phyloP scores from a whole-genome alignment of 768 basidiomycete species.

The Rhizopogon rudus region DNA sequence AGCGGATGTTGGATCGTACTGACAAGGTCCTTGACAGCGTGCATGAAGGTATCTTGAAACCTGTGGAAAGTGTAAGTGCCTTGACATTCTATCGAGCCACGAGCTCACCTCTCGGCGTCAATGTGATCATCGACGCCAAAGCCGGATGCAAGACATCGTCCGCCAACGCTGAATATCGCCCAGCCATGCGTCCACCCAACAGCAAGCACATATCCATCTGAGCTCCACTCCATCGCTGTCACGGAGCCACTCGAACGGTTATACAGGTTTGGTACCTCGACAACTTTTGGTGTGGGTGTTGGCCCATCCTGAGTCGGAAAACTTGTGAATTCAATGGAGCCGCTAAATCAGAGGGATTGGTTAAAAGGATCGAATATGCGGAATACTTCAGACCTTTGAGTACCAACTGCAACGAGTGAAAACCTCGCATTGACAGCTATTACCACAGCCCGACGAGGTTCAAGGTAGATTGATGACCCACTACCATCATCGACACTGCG shows the following conservation, averaged over 20 bases:
- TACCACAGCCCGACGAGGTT: slow-evolving; percentile 59
- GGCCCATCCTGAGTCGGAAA: slow-evolving; percentile 63
- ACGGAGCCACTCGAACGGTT: slow-evolving; percentile 58
- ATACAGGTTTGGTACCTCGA: slow-evolving; percentile 61
- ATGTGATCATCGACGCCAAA: slow-evolving; percentile 63
- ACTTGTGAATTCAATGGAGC: slow-evolving; percentile 58
- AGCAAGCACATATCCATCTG: slow-evolving; percentile 92
- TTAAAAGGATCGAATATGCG: not conserved
- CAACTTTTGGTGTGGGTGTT: slow-evolving; percentile 52
- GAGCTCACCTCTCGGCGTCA: slow-evolving; percentile 43
- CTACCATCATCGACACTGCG: slow-evolving; percentile 47
- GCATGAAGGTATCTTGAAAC: slow-evolving; percentile 85
- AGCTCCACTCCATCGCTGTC: slow-evolving; percentile 81
- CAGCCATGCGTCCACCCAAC: slow-evolving; percentile 90
- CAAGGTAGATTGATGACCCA: slow-evolving; percentile 42
- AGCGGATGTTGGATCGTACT: slow-evolving; percentile 17
- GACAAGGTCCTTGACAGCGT: slow-evolving; percentile 71
- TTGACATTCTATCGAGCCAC: not conserved
- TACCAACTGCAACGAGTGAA: slow-evolving; percentile 79
- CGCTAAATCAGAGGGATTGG: slow-evolving; percentile 36
- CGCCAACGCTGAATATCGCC: slow-evolving; percentile 88
- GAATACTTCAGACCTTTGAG: slow-evolving; percentile 43
- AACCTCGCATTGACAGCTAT: slow-evolving; percentile 76
- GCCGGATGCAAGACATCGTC: slow-evolving; percentile 77
- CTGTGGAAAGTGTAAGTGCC: slow-evolving; percentile 24